Conservation (phyloP, 164 flowering plant genomes). For the Cinnamomum chago region DNA sequence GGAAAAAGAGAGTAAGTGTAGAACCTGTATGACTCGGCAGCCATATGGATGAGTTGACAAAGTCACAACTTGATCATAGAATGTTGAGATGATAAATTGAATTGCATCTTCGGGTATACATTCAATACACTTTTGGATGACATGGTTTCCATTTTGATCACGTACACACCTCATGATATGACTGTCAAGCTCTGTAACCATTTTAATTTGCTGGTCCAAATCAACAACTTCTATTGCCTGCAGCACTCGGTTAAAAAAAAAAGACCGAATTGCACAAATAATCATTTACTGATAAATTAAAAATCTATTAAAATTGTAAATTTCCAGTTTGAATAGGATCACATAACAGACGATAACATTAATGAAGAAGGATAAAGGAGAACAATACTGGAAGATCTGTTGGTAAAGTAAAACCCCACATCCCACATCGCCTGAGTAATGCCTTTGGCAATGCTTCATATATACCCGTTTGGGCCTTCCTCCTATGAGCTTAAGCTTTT, state of each 20-base stretch:
- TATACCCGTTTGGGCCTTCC: no score
- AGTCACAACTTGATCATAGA: constrained; percentile 85
- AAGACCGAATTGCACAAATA: neutral
- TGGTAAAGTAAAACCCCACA: no score
- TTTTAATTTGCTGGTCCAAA: constrained; percentile 83
- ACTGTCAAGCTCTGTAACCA: constrained; percentile 94
- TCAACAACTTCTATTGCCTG: constrained; percentile 99
- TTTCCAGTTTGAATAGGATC: neutral
- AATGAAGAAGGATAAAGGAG: neutral
- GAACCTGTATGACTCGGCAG: constrained; percentile 96
- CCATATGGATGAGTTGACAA: constrained; percentile 98
- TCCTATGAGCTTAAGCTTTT: no score
- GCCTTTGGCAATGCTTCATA: no score
- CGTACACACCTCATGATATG: constrained; percentile 92
- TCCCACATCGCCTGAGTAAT: no score
- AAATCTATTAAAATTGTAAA: neutral
- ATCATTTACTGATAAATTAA: neutral
- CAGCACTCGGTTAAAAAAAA: constrained; percentile 6
- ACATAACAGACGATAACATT: neutral
- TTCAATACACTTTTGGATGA: constrained; percentile 95
- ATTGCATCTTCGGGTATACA: constrained; percentile 92
- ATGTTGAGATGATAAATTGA: constrained; percentile 75
- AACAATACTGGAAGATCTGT: neutral
- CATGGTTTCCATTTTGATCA: constrained; percentile 99
- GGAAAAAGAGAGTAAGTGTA: neutral